Base-by-base conservation (phyloP, 495 filamentous ascomycete genomes). In the Trypethelium eluteriae region DNA sequence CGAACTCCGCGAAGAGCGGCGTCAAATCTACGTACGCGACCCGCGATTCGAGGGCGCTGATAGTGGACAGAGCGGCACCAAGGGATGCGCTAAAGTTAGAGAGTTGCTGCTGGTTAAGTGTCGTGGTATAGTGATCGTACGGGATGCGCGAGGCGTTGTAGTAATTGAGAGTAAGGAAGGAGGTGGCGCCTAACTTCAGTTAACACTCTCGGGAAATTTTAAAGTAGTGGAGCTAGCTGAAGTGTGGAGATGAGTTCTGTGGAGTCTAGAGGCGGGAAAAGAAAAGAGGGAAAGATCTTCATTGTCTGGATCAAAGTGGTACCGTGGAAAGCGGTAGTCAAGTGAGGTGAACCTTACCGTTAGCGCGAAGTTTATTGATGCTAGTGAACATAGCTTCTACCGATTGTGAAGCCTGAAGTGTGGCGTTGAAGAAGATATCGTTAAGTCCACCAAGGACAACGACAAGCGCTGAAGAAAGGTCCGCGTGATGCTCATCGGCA, bases 341-440 rank as follows among this genome's bases (percentile, higher is more conserved):
- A 25, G 25, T 25, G 25, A 25, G 25, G 25, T 25, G 25, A 25
- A 25, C 25, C 25, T 25, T 59, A 59, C 53, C 53, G 5, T 59
- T 34, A 59, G 53, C 53, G n/a, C 53, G 53, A 18, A 59, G 53
- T 59, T 36, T 34, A 14, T 59, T 59, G n/a, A 59, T 59, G 53
- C 53, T 59, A 14, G 53, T 18, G 32, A 59, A 59, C 53, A 59
- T 35, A 32, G 53, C 53, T 36, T 59, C 53, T 36, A 59, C 32
- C 6, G 53, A 59, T 59, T 59, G 53, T 4, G 53, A 59, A 18
- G 53, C 53, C 53, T 35, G 25, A 32, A 59, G 34, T 5, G 25
- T 59, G 25, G 53, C 53, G 32, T 59, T 59, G 25, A 59, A 36
- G 32, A 59, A 59, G 53, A 59, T 14, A 59, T 59, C 53, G 32